Percentiles rank a stretch among this genome's conserved stretches.
Conservation (phyloP, 129 eudicot genomes). For the Flaveria robusta region DNA sequence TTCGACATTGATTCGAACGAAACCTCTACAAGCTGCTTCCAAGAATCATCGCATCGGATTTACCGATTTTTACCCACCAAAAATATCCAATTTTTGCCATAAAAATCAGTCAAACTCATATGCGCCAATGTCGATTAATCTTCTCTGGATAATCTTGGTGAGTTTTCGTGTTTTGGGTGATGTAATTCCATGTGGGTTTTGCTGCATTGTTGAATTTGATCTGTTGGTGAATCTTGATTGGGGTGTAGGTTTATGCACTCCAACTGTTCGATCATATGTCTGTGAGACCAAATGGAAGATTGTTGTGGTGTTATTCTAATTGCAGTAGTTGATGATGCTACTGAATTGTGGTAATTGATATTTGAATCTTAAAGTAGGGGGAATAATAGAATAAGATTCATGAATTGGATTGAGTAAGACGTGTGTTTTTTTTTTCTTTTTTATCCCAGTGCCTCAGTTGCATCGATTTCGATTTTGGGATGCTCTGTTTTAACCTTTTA, state of each 20-base stretch:
- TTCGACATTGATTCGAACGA: slow-evolving; percentile 20
- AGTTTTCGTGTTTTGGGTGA: slow-evolving; percentile 22
- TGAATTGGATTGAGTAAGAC: background rate
- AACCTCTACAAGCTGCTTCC: slow-evolving; percentile 14
- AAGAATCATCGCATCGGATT: slow-evolving; percentile 26
- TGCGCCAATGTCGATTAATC: background rate
- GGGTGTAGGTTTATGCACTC: background rate
- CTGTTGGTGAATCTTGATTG: background rate
- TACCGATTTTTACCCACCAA: slow-evolving; percentile 23
- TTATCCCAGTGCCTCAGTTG: slow-evolving; percentile 7
- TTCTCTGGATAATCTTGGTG: slow-evolving; percentile 15
- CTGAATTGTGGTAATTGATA: background rate
- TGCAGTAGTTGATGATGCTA: no score
- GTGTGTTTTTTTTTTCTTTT: background rate
- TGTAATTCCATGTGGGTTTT: background rate
- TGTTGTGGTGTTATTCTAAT: background rate
- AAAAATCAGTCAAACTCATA: slow-evolving; percentile 26
- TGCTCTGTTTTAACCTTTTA: background rate
- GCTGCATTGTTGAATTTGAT: slow-evolving; percentile 13
- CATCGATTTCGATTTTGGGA: background rate
- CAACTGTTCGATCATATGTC: slow-evolving; percentile 16
- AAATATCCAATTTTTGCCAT: slow-evolving; percentile 4
- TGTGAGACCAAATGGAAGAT: background rate
- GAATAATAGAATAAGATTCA: slow-evolving; percentile 2
- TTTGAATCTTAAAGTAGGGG: background rate